Evolutionary conservation across 495 filamentous ascomycete species (phyloP).

Genomic region (Neurospora cerealis): DNA sequence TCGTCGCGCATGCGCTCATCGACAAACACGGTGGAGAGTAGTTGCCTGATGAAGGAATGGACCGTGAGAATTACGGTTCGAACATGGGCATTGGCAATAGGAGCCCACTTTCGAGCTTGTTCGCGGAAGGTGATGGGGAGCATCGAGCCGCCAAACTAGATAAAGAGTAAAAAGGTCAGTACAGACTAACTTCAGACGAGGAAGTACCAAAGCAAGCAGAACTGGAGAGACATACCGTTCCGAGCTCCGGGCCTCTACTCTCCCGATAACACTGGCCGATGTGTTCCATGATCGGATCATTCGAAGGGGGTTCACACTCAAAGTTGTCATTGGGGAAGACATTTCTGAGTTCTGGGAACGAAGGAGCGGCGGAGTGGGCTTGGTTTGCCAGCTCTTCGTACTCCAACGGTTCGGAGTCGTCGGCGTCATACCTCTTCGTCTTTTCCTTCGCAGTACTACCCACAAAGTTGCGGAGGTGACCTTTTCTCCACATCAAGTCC

Average conservation of each 20-base stretch:
- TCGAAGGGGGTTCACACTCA: too few species aligned
- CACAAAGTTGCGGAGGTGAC: conserved; percentile 31
- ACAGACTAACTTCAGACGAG: too few species aligned
- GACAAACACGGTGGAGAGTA: conserved; percentile 27
- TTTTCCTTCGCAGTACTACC: too few species aligned
- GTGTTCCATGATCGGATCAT: too few species aligned
- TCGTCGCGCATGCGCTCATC: conserved; percentile 30
- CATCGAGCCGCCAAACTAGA: conserved; percentile 28
- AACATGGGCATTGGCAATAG: conserved; percentile 25
- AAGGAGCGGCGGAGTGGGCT: too few species aligned
- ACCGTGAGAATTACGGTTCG: conserved; percentile 34
- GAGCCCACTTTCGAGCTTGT: conserved; percentile 40
- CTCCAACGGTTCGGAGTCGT: not conserved
- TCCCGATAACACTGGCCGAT: too few species aligned
- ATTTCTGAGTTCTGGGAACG: too few species aligned
- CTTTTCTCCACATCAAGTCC: conserved; percentile 23
- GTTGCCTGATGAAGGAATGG: conserved; percentile 35
- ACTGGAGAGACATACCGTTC: too few species aligned
- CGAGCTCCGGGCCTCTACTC: too few species aligned
- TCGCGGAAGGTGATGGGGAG: conserved; percentile 37
- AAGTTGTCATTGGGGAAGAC: too few species aligned
- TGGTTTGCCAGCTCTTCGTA: too few species aligned
- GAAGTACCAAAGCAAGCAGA: too few species aligned
- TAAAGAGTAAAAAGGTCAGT: not conserved
- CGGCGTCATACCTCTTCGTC: not conserved